Conservation (phyloP, 257 asterid genomes). For the Handroanthus guayacan region DNA sequence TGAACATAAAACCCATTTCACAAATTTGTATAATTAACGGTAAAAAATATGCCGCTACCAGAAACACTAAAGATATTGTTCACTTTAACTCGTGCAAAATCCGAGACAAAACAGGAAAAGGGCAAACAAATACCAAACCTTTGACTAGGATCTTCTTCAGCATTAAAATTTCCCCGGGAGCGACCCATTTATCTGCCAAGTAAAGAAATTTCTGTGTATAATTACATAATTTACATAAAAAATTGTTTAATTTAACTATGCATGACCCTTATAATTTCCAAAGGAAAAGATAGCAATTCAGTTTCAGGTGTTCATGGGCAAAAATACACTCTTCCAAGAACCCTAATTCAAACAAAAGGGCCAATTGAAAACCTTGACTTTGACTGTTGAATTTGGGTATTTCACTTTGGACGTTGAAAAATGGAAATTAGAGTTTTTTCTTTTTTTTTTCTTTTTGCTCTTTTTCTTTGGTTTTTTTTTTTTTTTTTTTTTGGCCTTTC, state of each 20-base stretch:
- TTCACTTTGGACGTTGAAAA: neutral
- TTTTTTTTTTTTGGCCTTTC: neutral
- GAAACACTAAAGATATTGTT: neutral
- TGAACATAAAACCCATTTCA: neutral
- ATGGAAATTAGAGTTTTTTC: neutral
- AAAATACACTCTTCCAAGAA: conserved; percentile 21
- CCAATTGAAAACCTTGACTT: conserved; percentile 28
- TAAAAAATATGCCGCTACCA: neutral
- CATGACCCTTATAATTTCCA: neutral
- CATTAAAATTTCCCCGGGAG: conserved; percentile 81
- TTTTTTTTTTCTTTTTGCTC: neutral
- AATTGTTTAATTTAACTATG: neutral
- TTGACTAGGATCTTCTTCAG: conserved; percentile 85
- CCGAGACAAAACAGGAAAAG: conserved; percentile 2
- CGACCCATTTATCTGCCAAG: conserved; percentile 74
- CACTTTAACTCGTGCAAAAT: conserved; percentile 21
- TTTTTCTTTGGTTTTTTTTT: neutral
- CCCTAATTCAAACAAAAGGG: conserved; percentile 45
- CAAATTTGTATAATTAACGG: neutral
- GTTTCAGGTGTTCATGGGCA: conserved; percentile 7
- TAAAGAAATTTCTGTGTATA: conserved; percentile 11
- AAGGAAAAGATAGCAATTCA: neutral
- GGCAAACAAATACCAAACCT: conserved; percentile 52
- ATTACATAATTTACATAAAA: conserved; percentile 30
- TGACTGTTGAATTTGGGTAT: conserved; percentile 38